phyloP scores from a whole-genome alignment of 345 rosid genomes.

The Lepidium aucheri region DNA sequence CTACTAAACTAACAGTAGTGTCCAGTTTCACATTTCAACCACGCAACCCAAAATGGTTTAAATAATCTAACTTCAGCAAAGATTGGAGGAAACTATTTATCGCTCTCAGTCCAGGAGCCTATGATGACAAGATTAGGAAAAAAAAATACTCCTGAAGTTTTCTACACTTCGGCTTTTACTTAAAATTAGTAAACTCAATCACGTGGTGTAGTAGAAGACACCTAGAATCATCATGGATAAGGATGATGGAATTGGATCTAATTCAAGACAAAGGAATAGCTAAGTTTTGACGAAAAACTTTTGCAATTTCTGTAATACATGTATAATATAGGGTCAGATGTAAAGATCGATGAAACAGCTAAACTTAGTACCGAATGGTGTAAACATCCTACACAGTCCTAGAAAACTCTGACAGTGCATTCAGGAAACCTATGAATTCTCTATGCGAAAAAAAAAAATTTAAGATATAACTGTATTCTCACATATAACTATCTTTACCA shows the following conservation, averaged over 20 bases:
- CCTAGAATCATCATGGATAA: neutral
- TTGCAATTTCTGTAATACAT: neutral
- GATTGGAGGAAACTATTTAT: neutral
- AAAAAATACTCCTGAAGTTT: neutral
- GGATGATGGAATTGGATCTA: neutral
- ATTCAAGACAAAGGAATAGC: neutral
- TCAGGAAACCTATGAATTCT: neutral
- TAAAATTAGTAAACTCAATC: neutral
- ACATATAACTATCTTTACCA: neutral
- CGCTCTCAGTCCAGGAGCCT: constrained; percentile 3
- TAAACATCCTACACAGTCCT: neutral
- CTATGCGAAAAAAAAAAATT: too few species aligned
- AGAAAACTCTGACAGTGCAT: neutral
- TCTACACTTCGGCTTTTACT: neutral
- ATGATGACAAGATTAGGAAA: neutral
- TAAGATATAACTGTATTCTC: neutral
- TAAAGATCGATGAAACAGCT: constrained; percentile 10
- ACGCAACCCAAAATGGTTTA: neutral
- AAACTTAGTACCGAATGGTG: neutral
- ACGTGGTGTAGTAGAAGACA: neutral
- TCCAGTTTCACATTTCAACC: constrained; percentile 5
- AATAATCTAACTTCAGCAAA: neutral
- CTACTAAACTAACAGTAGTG: constrained; percentile 1
- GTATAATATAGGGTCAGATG: neutral
- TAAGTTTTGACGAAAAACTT: neutral